A percentile compares a stretch with the other conserved stretches of the same genome.
phyloP scores from a whole-genome alignment of 2,329 filamentous ascomycete genomes.

The Corynespora cassiicola region DNA sequence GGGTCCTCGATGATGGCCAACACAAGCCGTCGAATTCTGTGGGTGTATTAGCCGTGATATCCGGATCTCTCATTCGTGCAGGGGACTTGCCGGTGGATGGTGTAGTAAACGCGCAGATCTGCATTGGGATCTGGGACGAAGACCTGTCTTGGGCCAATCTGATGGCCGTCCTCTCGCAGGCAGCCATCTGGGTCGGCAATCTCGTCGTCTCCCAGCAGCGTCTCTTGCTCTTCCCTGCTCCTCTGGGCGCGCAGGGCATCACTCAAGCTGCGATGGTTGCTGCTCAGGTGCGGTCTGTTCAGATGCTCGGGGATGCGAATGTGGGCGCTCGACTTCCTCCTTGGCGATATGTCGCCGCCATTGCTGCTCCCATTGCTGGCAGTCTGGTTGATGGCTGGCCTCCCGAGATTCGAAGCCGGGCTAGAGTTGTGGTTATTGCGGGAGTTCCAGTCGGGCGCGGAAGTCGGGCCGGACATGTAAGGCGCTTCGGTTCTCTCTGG shows the following conservation, averaged over 20 bases:
- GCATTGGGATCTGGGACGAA: slow-evolving; percentile 63
- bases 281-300: slow-evolving; percentile 37
- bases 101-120: slow-evolving; percentile 75
- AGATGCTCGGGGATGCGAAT: slow-evolving; percentile 42
- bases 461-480: slow-evolving; percentile 36
- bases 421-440: slow-evolving; percentile 13
- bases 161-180: slow-evolving; percentile 44
- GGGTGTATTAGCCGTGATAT: not conserved
- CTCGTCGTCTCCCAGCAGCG: slow-evolving; percentile 52
- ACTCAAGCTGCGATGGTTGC: slow-evolving; percentile 42
- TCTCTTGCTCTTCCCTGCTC: slow-evolving; percentile 56
- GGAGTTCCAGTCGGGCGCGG: slow-evolving; percentile 31
- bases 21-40: slow-evolving; percentile 53
- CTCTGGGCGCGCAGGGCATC: slow-evolving; percentile 48
- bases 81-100: slow-evolving; percentile 67
- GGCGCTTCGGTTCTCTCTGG: not conserved
- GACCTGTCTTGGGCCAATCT: slow-evolving; percentile 44
- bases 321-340: slow-evolving; percentile 20
- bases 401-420: slow-evolving; percentile 12
- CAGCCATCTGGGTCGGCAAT: slow-evolving; percentile 55
- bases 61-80: not conserved
- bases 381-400: slow-evolving; percentile 25
- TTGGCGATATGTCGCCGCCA: slow-evolving; percentile 28
- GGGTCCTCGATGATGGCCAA: slow-evolving; percentile 64
- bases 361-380: slow-evolving; percentile 21